These are phyloP conservation scores for Poterioochromonas sp. DNA, from an alignment of 352 stramenopile species.

Conservation along the genomic window DNA sequence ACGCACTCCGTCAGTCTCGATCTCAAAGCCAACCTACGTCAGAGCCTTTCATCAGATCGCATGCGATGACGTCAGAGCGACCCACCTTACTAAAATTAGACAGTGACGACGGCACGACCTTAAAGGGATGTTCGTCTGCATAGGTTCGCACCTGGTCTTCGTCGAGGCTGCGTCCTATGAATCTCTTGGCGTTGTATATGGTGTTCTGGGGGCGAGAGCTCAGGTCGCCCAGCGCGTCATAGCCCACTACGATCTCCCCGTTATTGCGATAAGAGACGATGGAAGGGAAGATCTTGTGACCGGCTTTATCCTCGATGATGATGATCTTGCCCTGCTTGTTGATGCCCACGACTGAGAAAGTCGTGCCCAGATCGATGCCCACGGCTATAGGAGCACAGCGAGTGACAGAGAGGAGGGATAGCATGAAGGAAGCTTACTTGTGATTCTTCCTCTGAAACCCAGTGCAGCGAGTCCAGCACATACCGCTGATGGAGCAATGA, in stretches of 20 bases:
- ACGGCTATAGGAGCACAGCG: conserved; percentile 44
- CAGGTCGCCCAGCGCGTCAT: conserved; percentile 35
- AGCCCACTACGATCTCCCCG: conserved; percentile 34
- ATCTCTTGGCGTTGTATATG: conserved; percentile 68
- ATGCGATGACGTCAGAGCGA: conserved; percentile 38
- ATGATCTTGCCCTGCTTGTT: conserved; percentile 32
- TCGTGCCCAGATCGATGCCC: conserved; percentile 71
- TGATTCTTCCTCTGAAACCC: conserved; percentile 49
- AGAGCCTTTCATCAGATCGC: not conserved
- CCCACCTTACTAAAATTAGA: conserved; percentile 37
- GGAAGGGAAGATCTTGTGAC: conserved; percentile 40
- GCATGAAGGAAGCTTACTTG: not conserved
- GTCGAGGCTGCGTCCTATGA: conserved; percentile 53
- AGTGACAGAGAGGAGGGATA: not conserved
- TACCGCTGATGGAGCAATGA: too few relatives aligned
- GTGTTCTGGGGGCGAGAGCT: conserved; percentile 52
- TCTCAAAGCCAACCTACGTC: not conserved
- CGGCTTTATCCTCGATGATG: conserved; percentile 39
- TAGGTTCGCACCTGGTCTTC: conserved; percentile 38
- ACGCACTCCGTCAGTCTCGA: not conserved
- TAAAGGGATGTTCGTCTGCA: conserved; percentile 39
- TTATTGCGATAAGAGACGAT: conserved; percentile 42
- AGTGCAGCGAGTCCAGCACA: conserved; percentile 45
- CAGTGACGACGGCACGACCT: conserved; percentile 31
- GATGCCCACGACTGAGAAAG: conserved; percentile 65